Evolutionary conservation across 2,329 filamentous ascomycete genomes (phyloP).

Genomic region (Colletotrichum zoysiae): DNA sequence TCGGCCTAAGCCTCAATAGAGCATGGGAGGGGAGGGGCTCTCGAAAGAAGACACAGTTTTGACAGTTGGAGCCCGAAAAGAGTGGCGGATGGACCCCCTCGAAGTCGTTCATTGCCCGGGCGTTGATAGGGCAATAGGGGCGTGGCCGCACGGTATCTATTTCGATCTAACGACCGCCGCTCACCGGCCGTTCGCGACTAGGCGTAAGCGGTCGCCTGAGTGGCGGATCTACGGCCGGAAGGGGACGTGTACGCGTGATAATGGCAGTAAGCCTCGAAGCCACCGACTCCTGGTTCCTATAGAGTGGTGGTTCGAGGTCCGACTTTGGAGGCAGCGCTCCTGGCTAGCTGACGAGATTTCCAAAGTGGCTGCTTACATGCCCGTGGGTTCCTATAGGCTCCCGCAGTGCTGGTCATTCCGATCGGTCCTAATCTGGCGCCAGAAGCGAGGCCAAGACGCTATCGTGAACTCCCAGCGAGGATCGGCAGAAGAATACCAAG

Average conservation of each 20-base stretch:
- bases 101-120: conserved; percentile 1
- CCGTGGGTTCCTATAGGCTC: not conserved
- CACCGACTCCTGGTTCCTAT: no score
- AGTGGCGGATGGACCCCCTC: conserved; percentile 5
- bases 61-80: no score
- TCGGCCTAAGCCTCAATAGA: conserved; percentile 5
- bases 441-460: not conserved
- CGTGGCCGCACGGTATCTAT: conserved; percentile 15
- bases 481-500: not conserved
- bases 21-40: conserved; percentile 11
- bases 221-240: not conserved
- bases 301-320: no score
- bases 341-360: not conserved
- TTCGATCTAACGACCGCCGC: not conserved
- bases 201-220: not conserved
- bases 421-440: not conserved
- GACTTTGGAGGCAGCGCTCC: not conserved
- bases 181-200: not conserved
- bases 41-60: not conserved
- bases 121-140: conserved; percentile 16
- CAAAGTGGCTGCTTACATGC: not conserved
- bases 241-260: no score
- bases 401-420: not conserved
- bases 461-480: not conserved
- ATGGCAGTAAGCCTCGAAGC: not conserved